phyloP scores from a whole-genome alignment of 2,329 filamentous ascomycete species.

The Zymoseptoria brevis region DNA sequence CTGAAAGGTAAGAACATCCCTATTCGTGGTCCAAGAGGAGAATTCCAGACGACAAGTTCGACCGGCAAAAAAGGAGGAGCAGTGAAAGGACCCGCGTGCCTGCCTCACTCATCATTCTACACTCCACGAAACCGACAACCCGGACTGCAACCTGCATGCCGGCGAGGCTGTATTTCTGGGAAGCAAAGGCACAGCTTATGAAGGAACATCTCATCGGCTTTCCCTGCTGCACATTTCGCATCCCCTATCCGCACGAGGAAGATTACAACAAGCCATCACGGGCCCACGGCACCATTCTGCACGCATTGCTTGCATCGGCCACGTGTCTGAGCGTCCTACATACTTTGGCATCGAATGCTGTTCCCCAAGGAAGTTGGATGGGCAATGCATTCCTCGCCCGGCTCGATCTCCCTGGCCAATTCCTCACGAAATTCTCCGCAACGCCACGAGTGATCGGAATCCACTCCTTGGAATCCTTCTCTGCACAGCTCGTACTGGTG shows the following conservation, averaged over 20 bases:
- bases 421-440: neutral
- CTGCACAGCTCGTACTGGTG: neutral
- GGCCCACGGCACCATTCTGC: too few species aligned
- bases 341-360: neutral
- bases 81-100: neutral
- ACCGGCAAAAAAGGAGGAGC: neutral
- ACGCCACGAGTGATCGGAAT: neutral
- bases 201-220: neutral
- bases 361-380: neutral
- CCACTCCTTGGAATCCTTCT: neutral
- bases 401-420: slow-evolving; percentile 1
- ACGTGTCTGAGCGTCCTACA: neutral
- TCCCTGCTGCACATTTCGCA: neutral
- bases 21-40: neutral
- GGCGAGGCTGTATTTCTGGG: neutral
- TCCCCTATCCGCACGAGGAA: too few species aligned
- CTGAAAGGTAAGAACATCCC: neutral
- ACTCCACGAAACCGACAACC: neutral
- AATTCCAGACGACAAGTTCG: neutral
- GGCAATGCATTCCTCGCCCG: neutral
- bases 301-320: neutral
- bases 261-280: neutral
- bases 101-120: neutral
- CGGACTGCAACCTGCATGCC: neutral
- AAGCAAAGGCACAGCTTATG: neutral